Base-by-base conservation (phyloP, 75 land plant species). In the Pinus tabuliformis region DNA sequence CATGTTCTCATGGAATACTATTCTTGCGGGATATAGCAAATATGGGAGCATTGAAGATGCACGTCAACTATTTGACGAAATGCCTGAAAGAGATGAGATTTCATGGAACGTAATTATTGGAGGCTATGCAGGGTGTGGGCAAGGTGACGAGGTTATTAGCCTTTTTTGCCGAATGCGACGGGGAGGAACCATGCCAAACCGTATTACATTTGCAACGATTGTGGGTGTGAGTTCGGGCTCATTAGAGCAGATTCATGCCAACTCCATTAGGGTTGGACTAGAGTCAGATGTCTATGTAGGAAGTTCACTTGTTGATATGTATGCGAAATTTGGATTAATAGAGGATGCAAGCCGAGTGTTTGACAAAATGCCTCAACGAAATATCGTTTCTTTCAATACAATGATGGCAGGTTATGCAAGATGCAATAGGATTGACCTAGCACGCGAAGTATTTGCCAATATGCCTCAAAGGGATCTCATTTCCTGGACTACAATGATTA, bases 81-180 rank as follows among this genome's bases (percentile, higher is more conserved):
- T 87, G 85, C 82, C 84, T 6, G 70, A 36, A 0, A 79, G 52
- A 64, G 73, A 78, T 61, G 77, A 79, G 75, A 84, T 89, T 24
- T 81, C 89, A 8, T 91, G 81, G 73, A 91, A 83, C 3, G 80
- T 89, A 18, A 83, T 91, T 79, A 87, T 91, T 9, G 77, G 80
- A 83, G 30, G 20, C 6, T 65, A 65, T 36, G 70, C 39, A 15
- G 3, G 26, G 6, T 16, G 30, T 16, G 17, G 26, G 17, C 70
- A 26, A 2, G 16, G 33, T 28, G 30, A 26, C 18, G 70, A 65
- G 30, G 24, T 28, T 15, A 22, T 65, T 15, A 65, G 12, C 0
- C 70, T 30, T 33, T 30, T 65, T 13, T 39, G 16, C 17, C 5
- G 24, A 36, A 26, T 65, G 70, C 70, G 26, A 2, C 22, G 12